Evolutionary conservation across 2,329 filamentous ascomycete species (phyloP).

Genomic region (Epichloe gansuensis): DNA sequence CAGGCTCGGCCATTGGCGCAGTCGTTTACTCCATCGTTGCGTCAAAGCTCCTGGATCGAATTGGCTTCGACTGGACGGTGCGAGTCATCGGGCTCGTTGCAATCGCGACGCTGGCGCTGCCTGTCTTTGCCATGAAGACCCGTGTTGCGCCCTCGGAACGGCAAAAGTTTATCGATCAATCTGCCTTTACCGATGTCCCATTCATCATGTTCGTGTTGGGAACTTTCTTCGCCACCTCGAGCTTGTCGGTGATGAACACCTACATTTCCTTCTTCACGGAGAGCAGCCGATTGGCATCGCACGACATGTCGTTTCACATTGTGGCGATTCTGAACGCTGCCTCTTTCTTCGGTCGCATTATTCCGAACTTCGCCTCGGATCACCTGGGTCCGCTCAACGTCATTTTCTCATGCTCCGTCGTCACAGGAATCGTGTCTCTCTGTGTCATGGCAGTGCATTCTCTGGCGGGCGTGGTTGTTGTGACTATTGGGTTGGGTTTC

Average conservation of each 20-base stretch:
- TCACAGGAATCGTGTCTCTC: conserved; percentile 21
- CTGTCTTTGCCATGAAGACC: conserved; percentile 24
- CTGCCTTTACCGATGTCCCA: conserved; percentile 35
- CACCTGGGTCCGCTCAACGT: conserved; percentile 24
- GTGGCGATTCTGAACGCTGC: conserved; percentile 33
- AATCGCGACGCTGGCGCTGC: conserved; percentile 24
- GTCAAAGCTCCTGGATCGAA: conserved; percentile 28
- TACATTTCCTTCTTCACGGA: conserved; percentile 28
- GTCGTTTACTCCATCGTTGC: conserved; percentile 23
- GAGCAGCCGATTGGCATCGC: conserved; percentile 25
- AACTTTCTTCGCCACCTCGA: conserved; percentile 31
- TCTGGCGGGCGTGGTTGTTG: conserved; percentile 20
- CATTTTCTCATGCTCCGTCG: conserved; percentile 15
- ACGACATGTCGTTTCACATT: conserved; percentile 26
- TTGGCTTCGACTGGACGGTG: conserved; percentile 44
- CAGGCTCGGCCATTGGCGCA: conserved; percentile 13
- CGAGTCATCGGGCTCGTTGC: conserved; percentile 32
- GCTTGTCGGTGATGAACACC: conserved; percentile 37
- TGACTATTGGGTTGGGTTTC: conserved; percentile 27
- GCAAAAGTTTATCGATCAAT: conserved; percentile 37
- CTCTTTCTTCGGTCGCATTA: conserved; percentile 30
- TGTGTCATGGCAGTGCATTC: conserved; percentile 23
- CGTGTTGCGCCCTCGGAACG: conserved; percentile 26
- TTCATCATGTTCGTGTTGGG: conserved; percentile 25
- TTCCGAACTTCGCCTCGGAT: conserved; percentile 27